Conservation (phyloP, 768 basidiomycete genomes). For the Russula compacta region DNA sequence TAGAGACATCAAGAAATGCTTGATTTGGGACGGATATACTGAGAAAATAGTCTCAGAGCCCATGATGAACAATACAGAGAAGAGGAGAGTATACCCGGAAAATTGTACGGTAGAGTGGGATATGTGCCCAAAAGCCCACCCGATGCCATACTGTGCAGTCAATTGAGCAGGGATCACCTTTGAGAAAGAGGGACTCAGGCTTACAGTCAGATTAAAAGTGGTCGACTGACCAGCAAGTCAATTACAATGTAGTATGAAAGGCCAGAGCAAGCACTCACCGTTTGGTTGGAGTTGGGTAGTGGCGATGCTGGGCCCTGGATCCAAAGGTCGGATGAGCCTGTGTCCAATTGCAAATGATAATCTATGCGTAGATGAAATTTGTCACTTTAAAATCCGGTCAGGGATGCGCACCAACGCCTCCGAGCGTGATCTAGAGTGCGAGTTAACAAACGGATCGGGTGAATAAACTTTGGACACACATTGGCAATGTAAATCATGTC, state of each 20-base stretch:
- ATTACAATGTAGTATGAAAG: constrained; percentile 5
- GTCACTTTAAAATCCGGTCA: not conserved
- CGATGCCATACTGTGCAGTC: constrained; percentile 59
- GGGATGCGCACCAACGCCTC: constrained; percentile 41
- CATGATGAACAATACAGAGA: not conserved
- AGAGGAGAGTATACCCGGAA: constrained; percentile 44
- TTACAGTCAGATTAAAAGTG: constrained; percentile 21
- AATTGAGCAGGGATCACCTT: not conserved
- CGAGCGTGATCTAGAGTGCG: constrained; percentile 52
- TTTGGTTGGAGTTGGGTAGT: constrained; percentile 39
- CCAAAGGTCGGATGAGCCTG: constrained; percentile 81
- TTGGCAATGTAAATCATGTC: constrained; percentile 76
- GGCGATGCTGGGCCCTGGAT: constrained; percentile 40
- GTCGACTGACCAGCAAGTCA: constrained; percentile 19
- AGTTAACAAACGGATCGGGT: not conserved
- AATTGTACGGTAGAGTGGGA: constrained; percentile 56
- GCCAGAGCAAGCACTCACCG: constrained; percentile 31
- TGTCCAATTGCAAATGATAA: constrained; percentile 72
- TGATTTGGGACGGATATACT: constrained; percentile 61
- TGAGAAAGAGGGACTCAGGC: not conserved
- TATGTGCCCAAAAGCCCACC: constrained; percentile 64
- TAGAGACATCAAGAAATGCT: constrained; percentile 57
- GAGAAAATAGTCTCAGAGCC: not conserved
- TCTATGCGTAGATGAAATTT: constrained; percentile 31
- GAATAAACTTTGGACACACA: constrained; percentile 34